Base-by-base conservation (phyloP, 148 eudicot genomes). In the Simmondsia chinensis region DNA sequence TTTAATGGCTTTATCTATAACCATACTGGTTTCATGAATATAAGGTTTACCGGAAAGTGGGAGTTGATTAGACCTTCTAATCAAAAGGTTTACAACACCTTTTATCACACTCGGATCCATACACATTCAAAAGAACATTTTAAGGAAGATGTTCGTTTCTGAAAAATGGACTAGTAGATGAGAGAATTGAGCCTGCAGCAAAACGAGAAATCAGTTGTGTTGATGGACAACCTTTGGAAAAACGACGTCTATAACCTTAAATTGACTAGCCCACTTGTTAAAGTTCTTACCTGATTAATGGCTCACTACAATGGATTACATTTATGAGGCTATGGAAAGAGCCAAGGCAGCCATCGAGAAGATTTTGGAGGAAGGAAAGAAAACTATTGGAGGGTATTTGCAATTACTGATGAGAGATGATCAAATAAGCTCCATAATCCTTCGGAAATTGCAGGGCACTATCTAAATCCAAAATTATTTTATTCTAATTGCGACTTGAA, bases 261-360 rank as follows among this genome's bases (percentile, higher is more conserved):
- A 31, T 5, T 54, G 4, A 26, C 14, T 0, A 38, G 49, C 1
- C 58, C 66, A 16, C 50, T 67, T 29, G 39, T 67, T 15, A 14
- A 25, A 7, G 52, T 60, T 8, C 41, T 66, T 18, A 35, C 10
- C 2, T 66, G 19, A 52, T 59, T 59, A 47, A 59, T 15, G 39
- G 33, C 20, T 51, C 59, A 20, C 61, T 0, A 12, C 52, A 0
- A 56, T 50, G 63, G 48, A 57, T 3, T 59, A 46, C 33, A 59
- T 55, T 16, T 60, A 60, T 29, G 43, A 36, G 24, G 43, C 43
- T 2, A 67, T 52, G 50, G 60, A 65, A 24, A 38, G 20, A 16
- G 58, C 53, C 2, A 67, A 60, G 18, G 48, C 48, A 5, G 10
- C 38, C 6, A 63, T 69, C 36, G 20, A 6, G 0, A 35, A 7